Conservation (phyloP, 371 early-diverging fungal species). For the Apophysomyces sp. region DNA sequence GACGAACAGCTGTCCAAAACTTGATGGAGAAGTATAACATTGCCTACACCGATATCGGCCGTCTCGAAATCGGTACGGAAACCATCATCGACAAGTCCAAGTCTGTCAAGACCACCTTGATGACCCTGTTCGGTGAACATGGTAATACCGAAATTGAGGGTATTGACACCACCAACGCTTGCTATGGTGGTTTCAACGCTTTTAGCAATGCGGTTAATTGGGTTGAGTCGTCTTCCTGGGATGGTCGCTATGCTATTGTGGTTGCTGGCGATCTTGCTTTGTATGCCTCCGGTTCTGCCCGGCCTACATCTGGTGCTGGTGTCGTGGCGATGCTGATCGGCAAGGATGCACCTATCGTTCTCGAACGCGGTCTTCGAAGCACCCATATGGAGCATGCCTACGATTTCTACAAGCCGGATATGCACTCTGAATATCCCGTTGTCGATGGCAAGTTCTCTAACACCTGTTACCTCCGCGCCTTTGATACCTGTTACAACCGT, state of each 20-base stretch:
- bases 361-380: conserved; percentile 87
- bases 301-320: conserved; percentile 97
- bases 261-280: conserved; percentile 97
- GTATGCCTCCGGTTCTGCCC: conserved; percentile 89
- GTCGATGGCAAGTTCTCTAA: conserved; percentile 95
- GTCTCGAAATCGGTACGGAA: conserved; percentile 98
- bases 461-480: conserved; percentile 89
- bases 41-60: conserved; percentile 83
- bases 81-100: conserved; percentile 98
- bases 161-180: conserved; percentile 97
- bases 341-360: conserved; percentile 90
- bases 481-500: conserved; percentile 84
- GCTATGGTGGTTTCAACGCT: conserved; percentile 98
- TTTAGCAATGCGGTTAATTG: conserved; percentile 97
- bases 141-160: conserved; percentile 95
- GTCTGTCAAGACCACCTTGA: conserved; percentile 94
- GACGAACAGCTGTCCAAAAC: conserved; percentile 74
- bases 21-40: conserved; percentile 92
- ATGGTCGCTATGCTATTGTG: conserved; percentile 90
- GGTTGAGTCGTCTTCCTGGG: conserved; percentile 93
- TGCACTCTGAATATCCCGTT: conserved; percentile 93
- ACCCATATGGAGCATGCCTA: conserved; percentile 96
- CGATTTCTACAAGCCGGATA: conserved; percentile 98
- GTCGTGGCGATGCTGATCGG: conserved; percentile 94
- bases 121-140: conserved; percentile 89